Percentiles rank a stretch among this genome's conserved stretches.
Conservation (phyloP, 352 stramenopile genomes). For the Elongisporangium undulatum region DNA sequence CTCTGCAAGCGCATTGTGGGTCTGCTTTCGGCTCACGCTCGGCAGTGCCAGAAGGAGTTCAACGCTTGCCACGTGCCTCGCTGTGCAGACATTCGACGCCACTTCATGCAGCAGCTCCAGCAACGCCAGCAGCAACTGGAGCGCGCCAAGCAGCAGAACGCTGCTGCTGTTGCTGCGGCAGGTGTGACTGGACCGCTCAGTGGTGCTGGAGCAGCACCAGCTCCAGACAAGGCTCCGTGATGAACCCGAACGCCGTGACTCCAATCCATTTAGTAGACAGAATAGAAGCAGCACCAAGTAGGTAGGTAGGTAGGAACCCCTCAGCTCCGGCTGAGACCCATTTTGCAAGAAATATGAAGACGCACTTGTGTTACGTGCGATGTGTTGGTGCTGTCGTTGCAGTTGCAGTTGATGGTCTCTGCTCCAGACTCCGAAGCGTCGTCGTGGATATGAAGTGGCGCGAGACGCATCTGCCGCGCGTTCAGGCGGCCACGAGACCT, state of each 20-base stretch:
- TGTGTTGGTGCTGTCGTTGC: neutral
- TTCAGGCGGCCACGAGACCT: constrained; percentile 20
- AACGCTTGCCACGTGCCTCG: constrained; percentile 75
- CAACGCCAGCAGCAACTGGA: constrained; percentile 63
- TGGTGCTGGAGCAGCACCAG: neutral
- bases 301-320: neutral
- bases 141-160: constrained; percentile 32
- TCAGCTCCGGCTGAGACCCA: neutral
- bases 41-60: constrained; percentile 79
- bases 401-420: too few species aligned
- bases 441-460: constrained; percentile 11
- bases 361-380: neutral
- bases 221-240: neutral
- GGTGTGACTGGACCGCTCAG: constrained; percentile 1
- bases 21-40: constrained; percentile 74
- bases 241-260: neutral
- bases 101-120: constrained; percentile 78
- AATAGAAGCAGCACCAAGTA: neutral
- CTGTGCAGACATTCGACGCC: constrained; percentile 80
- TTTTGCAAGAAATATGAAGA: neutral
- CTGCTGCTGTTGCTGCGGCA: constrained; percentile 24
- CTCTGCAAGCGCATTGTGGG: constrained; percentile 86
- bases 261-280: neutral
- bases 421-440: neutral
- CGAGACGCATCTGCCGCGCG: constrained; percentile 19